Conservation (phyloP, 805 yeast genomes). For the Cyberlindnera americana region DNA sequence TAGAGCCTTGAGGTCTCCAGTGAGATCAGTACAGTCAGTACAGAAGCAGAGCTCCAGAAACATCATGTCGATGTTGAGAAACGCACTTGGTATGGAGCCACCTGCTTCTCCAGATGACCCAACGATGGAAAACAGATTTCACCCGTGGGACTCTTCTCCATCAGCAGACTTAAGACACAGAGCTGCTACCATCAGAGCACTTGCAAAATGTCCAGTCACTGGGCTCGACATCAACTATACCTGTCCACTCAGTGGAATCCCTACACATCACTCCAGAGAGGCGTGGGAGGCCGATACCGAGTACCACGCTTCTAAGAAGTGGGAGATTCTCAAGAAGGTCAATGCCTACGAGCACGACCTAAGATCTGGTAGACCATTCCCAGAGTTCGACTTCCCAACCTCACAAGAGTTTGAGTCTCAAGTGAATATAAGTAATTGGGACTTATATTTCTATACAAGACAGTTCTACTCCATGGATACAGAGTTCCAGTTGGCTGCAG, state of each 20-base stretch:
- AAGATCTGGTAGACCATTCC: constrained; percentile 89
- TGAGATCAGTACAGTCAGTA: background rate
- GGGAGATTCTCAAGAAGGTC: constrained; percentile 77
- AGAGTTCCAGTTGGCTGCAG: constrained; percentile 92
- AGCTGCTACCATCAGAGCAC: constrained; percentile 85
- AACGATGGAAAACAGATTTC: constrained; percentile 68
- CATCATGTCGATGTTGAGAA: constrained; percentile 38
- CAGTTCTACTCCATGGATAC: constrained; percentile 95
- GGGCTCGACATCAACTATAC: constrained; percentile 73
- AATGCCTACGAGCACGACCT: constrained; percentile 93
- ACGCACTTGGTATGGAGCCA: constrained; percentile 56
- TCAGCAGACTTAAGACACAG: constrained; percentile 81
- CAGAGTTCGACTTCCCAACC: constrained; percentile 92
- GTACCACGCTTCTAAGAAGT: constrained; percentile 64
- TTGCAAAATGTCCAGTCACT: constrained; percentile 90
- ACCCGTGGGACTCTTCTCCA: constrained; percentile 92
- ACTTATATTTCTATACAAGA: constrained; percentile 87
- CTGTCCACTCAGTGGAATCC: constrained; percentile 93
- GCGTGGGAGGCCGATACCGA: constrained; percentile 83
- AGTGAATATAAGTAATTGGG: constrained; percentile 85
- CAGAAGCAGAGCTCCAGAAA: constrained; percentile 10
- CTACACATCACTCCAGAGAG: constrained; percentile 87
- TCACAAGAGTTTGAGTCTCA: constrained; percentile 69
- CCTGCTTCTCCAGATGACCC: constrained; percentile 66
- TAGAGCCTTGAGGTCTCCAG: constrained; percentile 4